Conservation (phyloP, 306 rosid species). For the Cyamopsis tetragonoloba region DNA sequence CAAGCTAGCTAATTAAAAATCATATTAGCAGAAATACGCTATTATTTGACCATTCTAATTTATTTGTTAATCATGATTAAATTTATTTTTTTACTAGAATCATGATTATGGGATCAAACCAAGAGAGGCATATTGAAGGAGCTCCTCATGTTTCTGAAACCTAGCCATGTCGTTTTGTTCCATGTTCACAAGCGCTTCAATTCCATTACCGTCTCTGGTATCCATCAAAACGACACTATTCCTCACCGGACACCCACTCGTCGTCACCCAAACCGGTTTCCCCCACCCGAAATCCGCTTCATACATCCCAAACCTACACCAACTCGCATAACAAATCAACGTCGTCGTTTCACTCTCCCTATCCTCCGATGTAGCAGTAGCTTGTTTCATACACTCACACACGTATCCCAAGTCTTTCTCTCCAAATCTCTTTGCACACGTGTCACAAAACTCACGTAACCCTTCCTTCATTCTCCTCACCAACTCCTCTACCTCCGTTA, state of each 20-base stretch:
- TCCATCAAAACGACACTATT: constrained; percentile 39
- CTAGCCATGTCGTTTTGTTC: constrained; percentile 29
- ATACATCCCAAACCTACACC: constrained; percentile 35
- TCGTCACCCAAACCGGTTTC: constrained; percentile 42
- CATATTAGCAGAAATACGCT: no score
- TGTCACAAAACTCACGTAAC: background rate
- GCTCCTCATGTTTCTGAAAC: constrained; percentile 25
- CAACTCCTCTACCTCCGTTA: constrained; percentile 13
- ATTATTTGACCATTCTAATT: no score
- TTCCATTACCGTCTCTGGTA: constrained; percentile 35
- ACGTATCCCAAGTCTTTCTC: background rate
- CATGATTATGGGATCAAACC: background rate
- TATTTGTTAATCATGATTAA: background rate
- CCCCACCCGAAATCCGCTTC: constrained; percentile 56
- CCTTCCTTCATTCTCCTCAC: constrained; percentile 25
- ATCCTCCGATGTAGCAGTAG: background rate
- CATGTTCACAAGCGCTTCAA: constrained; percentile 47
- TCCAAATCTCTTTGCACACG: background rate
- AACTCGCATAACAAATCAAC: constrained; percentile 12
- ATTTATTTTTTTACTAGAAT: background rate
- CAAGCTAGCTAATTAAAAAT: no score
- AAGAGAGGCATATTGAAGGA: constrained; percentile 29
- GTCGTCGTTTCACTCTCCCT: background rate
- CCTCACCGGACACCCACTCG: background rate
- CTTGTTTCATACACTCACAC: background rate